Evolutionary conservation across 495 filamentous ascomycete genomes (phyloP).

Genomic region (Trypethelium eluteriae): DNA sequence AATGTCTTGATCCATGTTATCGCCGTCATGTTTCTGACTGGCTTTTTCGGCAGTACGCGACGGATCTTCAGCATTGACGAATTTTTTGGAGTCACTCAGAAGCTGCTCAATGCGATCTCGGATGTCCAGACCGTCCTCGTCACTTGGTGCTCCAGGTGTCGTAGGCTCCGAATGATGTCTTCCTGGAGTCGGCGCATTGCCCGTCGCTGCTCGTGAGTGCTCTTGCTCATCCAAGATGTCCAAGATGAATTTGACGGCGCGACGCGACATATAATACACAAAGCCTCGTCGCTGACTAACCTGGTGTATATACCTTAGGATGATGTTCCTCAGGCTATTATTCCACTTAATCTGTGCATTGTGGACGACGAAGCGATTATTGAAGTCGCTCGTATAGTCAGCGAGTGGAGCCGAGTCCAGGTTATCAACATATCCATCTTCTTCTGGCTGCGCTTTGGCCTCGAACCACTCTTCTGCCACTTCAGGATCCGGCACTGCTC

Average conservation of each 20-base stretch:
- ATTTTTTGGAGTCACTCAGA: constrained; percentile 73
- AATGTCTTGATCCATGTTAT: constrained; percentile 64
- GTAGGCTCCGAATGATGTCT: constrained; percentile 30
- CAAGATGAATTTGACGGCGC: constrained; percentile 94
- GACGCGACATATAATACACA: constrained; percentile 92
- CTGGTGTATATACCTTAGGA: constrained; percentile 94
- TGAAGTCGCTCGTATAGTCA: constrained; percentile 84
- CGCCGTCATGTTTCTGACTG: constrained; percentile 26
- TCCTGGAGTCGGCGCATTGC: constrained; percentile 24
- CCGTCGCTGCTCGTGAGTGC: constrained; percentile 42
- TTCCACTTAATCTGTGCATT: constrained; percentile 98
- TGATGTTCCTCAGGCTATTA: constrained; percentile 89
- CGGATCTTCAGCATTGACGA: constrained; percentile 65
- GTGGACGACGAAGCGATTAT: constrained; percentile 96
- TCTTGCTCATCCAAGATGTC: constrained; percentile 94
- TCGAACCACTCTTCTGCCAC: constrained; percentile 41
- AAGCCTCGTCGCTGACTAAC: constrained; percentile 93
- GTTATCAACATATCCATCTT: constrained; percentile 33
- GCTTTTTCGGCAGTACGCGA: constrained; percentile 14
- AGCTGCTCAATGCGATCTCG: constrained; percentile 84
- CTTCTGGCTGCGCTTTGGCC: constrained; percentile 37
- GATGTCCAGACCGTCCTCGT: constrained; percentile 57
- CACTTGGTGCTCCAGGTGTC: constrained; percentile 24
- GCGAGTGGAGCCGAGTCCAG: constrained; percentile 46
- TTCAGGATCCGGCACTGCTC: constrained; percentile 43